Base-by-base conservation (phyloP, 352 stramenopile species). In the Pythium dissotocum region DNA sequence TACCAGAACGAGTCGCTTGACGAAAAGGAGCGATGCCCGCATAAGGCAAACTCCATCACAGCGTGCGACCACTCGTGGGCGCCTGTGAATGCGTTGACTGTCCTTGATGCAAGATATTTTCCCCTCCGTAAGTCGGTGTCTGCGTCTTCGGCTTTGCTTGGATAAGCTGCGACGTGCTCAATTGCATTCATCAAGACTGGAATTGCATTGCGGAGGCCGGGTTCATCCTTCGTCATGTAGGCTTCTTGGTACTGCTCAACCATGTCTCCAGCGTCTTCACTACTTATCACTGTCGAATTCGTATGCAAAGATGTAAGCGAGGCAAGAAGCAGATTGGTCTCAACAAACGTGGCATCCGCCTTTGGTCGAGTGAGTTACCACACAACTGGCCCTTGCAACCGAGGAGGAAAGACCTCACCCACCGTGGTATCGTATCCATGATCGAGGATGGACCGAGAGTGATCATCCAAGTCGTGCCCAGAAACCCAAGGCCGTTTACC, bases 1-100 rank as follows among this genome's bases (percentile, higher is more conserved):
- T 65, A 58, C 61, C 61, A 67, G 24, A 67, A 67, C 1, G 33
- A 54, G 26, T 67, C 61, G 18, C 51, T 67, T 0, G 35, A 60
- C 10, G 21, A n/a, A 40, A 67, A 60, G 16, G 61, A 59, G 16
- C 35, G 48, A 40, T 60, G 26, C 4, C 61, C 61, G 1, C 3
- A 42, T 2, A 67, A 12, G 6, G 48, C 49, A 21, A 35, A 60
- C 5, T n/a, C 51, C 61, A 67, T 60, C 9, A 60, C 18, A 8
- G 33, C 21, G 18, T 60, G 61, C 1, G 61, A 60, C 61, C 61
- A 67, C 21, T 67, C 61, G 13, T 60, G 51, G 5, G 48, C 51
- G n/a, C 61, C 61, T 16, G 9, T 30, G 36, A 67, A 67, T 2
- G n/a, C 48, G 32, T 67, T 67, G 4, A 67, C 51, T 6, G 61